phyloP scores from a whole-genome alignment of 805 yeast genomes.

The Lipomyces oligophaga region DNA sequence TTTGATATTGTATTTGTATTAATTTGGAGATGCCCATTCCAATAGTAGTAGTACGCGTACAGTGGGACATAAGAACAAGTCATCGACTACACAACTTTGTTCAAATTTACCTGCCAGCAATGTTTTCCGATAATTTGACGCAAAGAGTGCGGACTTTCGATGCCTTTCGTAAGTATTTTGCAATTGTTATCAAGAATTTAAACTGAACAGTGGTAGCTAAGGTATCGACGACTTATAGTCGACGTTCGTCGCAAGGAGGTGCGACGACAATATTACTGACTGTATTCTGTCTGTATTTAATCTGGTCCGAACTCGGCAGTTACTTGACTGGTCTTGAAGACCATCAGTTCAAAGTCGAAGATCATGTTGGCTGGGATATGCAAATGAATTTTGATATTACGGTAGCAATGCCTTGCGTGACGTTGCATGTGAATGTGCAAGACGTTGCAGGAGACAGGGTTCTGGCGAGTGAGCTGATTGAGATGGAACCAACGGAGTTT shows the following conservation, averaged over 20 bases:
- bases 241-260: constrained; percentile 75
- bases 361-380: constrained; percentile 52
- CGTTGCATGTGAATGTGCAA: constrained; percentile 65
- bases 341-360: constrained; percentile 73
- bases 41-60: no score
- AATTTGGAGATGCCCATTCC: no score
- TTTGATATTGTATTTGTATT: no score
- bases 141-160: constrained; percentile 29
- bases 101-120: no score
- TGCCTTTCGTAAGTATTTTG: constrained; percentile 28
- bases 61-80: no score
- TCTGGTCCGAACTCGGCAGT: constrained; percentile 83
- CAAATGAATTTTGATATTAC: constrained; percentile 73
- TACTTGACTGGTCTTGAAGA: constrained; percentile 77
- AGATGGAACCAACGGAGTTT: constrained; percentile 53
- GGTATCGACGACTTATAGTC: constrained; percentile 63
- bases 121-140: no score
- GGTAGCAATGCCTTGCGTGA: constrained; percentile 80
- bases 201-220: constrained; percentile 46
- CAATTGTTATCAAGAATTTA: neutral
- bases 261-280: constrained; percentile 61
- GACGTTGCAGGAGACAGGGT: constrained; percentile 76
- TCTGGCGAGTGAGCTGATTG: constrained; percentile 70
- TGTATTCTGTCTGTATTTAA: constrained; percentile 58
- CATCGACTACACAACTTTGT: no score